Base-by-base conservation (phyloP, 768 basidiomycete genomes). In the Tulasnella sp. region DNA sequence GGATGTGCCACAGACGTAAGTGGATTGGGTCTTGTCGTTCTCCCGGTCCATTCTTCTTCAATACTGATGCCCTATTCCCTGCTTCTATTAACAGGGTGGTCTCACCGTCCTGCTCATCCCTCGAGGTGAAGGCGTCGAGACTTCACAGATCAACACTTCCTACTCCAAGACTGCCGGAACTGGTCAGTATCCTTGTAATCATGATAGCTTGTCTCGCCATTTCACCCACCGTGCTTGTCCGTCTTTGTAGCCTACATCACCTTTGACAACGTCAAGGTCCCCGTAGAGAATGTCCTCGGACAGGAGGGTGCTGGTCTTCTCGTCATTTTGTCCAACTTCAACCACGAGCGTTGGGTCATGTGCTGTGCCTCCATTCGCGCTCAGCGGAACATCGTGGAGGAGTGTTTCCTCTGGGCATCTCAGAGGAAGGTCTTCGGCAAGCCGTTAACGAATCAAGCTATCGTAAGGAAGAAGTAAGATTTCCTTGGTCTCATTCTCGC, bases 91-190 rank as follows among this genome's bases (percentile, higher is more conserved):
- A 57, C n/a, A 86, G 82, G 76, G 76, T 46, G 87, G 87, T 19
- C 85, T 83, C 63, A 80, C 83, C 15, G 86, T 88, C 49, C 79
- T 92, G 43, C 75, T 91, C 41, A 80, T 92, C 59, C 80, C 82
- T 41, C 79, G 89, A 48, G 78, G 77, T 12, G 80, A 83, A 44
- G 80, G 78, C 3, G 78, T 97, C 59, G 80, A 82, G 53, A 96
- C 93, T 4, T 91, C 85, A 66, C 81, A 82, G 22, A 87, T 98
- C 72, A 92, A 92, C 73, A 97, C 93, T 0, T 80, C 87, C 0
- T 98, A 98, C 71, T 97, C 93, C 0, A 68, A 87, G 2, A 84
- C 86, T 0, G 94, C 94, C 2, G 94, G 94, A 4, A 97, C 92
- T 5, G 50, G 50, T 34, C n/a, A 24, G 29, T 3, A 4, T 24